These are phyloP conservation scores for Kwoniella dendrophila DNA, from an alignment of 768 basidiomycete species.

Conservation along the genomic window DNA sequence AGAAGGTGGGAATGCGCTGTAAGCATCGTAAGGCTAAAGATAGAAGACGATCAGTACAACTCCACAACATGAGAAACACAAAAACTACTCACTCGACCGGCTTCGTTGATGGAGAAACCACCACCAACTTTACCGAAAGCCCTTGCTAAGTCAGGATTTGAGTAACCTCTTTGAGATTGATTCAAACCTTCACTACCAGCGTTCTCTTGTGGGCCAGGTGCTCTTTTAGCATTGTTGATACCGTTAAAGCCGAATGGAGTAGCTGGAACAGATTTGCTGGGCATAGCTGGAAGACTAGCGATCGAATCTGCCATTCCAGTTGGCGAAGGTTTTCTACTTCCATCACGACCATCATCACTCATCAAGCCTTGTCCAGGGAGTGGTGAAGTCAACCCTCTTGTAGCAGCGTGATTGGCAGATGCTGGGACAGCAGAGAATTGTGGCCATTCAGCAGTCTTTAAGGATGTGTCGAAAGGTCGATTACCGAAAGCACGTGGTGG, in stretches of 20 bases:
- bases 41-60: background rate
- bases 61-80: slow-evolving; percentile 34
- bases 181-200: slow-evolving; percentile 36
- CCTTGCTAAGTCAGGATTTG: slow-evolving; percentile 56
- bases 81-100: slow-evolving; percentile 27
- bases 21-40: slow-evolving; percentile 18
- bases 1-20: slow-evolving; percentile 24
- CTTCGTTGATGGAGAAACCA: slow-evolving; percentile 44
- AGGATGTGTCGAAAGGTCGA: slow-evolving; percentile 61
- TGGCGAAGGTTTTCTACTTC: slow-evolving; percentile 35
- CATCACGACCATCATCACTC: slow-evolving; percentile 26
- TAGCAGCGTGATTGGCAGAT: slow-evolving; percentile 6
- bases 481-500: slow-evolving; percentile 65
- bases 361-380: slow-evolving; percentile 29
- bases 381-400: slow-evolving; percentile 37
- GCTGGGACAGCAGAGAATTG: slow-evolving; percentile 65
- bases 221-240: slow-evolving; percentile 34
- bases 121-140: slow-evolving; percentile 52
- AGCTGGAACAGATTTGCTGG: slow-evolving; percentile 55
- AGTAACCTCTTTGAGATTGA: slow-evolving; percentile 53
- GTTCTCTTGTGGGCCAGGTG: slow-evolving; percentile 31
- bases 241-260: slow-evolving; percentile 51
- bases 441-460: slow-evolving; percentile 83
- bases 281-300: slow-evolving; percentile 54
- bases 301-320: slow-evolving; percentile 53